Base-by-base conservation (phyloP, 805 yeast genomes). In the Allodekkera sacchari region DNA sequence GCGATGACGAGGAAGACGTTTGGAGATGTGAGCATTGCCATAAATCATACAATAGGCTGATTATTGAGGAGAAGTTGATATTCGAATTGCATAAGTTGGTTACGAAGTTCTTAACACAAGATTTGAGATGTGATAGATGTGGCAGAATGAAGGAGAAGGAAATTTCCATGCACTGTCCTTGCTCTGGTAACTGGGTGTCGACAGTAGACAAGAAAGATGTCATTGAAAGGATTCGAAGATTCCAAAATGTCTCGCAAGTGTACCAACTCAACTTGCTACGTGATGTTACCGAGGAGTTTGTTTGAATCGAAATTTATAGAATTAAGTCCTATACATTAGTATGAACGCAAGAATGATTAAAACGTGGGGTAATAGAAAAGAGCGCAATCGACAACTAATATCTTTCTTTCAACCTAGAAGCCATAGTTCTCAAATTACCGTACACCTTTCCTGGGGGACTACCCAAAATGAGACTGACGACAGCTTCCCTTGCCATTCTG, bases 391-490 rank as follows among this genome's bases (percentile, higher is more conserved):
- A 19, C 23, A 13, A 25, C 32, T 61, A 92, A 58, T 83, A 92
- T 52, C 97, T 77, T 61, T 92, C 98, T 64, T 92, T 92, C 79
- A 92, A 74, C 63, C 98, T 76, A 9, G 96, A 83, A 28, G 97
- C 96, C 45, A 92, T 94, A 23, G 94, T 85, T 63, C 98, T 83
- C 59, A 92, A 70, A 58, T 92, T 92, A 44, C 97, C 97, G 55
- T 92, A 92, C 36, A 92, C 95, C 61, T 92, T 92, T 43, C 97
- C 96, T 24, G 98, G 98, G 25, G 97, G 98, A 39, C 94, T 79
- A 65, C 99, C 99, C 48, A 92, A 71, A 62, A 92, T 92, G 53
- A 92, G 70, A 42, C 89, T 76, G 38, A 92, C 96, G 20, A 92
- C 95, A 11, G 97, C 79, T 61, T 87, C 95, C 63, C 97, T 75